Evolutionary conservation across 345 rosid genomes (phyloP), one percentile per base, ranked within the genome.

Genomic region (Ceriops tagal): DNA sequence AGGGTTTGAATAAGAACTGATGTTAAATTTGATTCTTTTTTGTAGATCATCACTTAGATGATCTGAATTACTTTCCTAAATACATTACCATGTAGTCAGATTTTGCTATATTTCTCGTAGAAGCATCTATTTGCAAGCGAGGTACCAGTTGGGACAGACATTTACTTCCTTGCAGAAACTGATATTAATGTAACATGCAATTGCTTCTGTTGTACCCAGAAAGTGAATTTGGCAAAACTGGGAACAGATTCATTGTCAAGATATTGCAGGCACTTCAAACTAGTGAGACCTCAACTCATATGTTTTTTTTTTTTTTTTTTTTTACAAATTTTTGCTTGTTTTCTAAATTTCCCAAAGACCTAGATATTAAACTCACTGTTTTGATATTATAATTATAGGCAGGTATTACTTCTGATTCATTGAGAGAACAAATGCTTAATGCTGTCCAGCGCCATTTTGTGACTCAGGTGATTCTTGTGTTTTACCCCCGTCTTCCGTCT

Each of bases 201-300:
- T 30, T 53, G 22, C 28, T 27, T 46, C 10, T 64, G 60, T 28
- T 24, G 47, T 56, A 55, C 18, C 69, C 83, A 84, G 88, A 85
- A 71, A 73, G 84, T 85, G 79, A 78, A 85, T 71, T 68, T 90
- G 74, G 83, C 77, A 21, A 81, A 73, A 62, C 78, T 90, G 0
- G 83, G 85, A 43, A 83, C 84, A 18, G 74, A 80, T 46, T 72
- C 88, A 0, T 71, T 88, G 69, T 28, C 80, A 77, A 86, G 85
- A 85, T 90, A 90, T 72, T 84, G 87, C 85, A 79, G 66, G 60
- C 83, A 82, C 72, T 88, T 58, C 82, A 78, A 82, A 64, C 78
- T 88, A 28, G 91, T 86, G 34, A 73, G 96, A 73, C 58, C 39
- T 64, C 1, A 9, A n/a, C 26, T 22, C 3, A 1, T 37, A 0